A percentile compares a stretch with the other conserved stretches of the same genome.
Conservation (phyloP, 1,284 basidiomycete genomes). For the Peniophora sp. region DNA sequence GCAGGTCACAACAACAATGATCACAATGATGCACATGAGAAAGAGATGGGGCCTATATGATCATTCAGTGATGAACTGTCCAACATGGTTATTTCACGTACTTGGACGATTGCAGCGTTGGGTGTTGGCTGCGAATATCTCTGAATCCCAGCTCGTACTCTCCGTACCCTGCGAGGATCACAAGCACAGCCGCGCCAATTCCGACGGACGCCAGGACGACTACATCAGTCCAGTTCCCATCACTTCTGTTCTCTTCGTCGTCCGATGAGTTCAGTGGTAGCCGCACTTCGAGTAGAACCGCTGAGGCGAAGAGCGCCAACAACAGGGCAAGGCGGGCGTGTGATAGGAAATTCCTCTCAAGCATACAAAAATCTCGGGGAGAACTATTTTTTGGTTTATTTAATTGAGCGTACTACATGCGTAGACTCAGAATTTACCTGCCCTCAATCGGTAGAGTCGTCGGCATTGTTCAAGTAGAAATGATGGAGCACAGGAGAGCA, state of each 20-base stretch:
- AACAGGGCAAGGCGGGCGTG: conserved; percentile 59
- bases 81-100: neutral
- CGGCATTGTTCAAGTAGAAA: too few relatives aligned
- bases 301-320: conserved; percentile 55
- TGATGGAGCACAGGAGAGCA: too few relatives aligned
- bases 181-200: neutral
- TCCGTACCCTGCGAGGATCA: neutral
- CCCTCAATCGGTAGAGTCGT: too few relatives aligned
- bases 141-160: conserved; percentile 1
- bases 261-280: conserved; percentile 28
- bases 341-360: conserved; percentile 64
- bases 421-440: too few relatives aligned
- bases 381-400: too few relatives aligned
- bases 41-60: neutral
- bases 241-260: conserved; percentile 5
- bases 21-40: neutral
- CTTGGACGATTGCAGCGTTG: neutral
- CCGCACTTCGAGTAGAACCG: conserved; percentile 50
- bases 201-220: neutral
- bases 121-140: neutral
- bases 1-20: neutral
- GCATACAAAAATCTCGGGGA: conserved; percentile 66
- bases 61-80: neutral
- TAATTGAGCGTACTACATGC: too few relatives aligned
- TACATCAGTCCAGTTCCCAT: neutral